Evolutionary conservation across 2,329 filamentous ascomycete species (phyloP), one percentile per base, ranked within the genome.

Genomic region (Sporothrix brunneoviolacea): DNA sequence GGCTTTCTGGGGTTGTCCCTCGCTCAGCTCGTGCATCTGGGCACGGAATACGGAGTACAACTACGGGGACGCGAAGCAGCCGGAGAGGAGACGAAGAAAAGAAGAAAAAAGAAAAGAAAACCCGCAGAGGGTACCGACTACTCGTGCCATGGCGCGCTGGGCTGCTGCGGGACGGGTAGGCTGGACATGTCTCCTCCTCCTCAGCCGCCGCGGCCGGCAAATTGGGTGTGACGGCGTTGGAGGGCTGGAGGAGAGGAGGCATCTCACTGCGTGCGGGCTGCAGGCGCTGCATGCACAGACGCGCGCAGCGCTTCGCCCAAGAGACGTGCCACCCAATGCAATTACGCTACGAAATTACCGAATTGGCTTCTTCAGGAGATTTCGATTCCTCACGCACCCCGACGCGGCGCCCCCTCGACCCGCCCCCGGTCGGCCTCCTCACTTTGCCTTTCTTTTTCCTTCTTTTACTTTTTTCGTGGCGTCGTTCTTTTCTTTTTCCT

Each of bases 141-240:
- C 24, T 28, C 24, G 24, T 10, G 24, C 24, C 24, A 5, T 28
- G 24, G 10, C 24, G 10, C 24, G 24, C 24, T 10, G 24, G 24
- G 24, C 24, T 28, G 24, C 24, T 28, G 24, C 24, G 24, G 24
- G n/a, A 5, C 24, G 24, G 24, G 24, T 28, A 28, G 6, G 24
- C 24, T 28, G 10, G 24, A 28, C 24, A 28, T 28, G 24, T 10
- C 5, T 6, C 24, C 24, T 10, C 10, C 6, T 28, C 10, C 24
- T 10, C 10, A 6, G n/a, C n/a, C n/a, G n/a, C n/a, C 42, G 21
- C 43, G 43, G 43, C 32, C 43, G 43, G 43, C 44, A 46, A 39
- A 32, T 39, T 21, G 21, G 22, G n/a, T 30, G 44, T 38, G 40
- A 45, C 19, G 30, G 24, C 19, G 6, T 18, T 19, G 27, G 18